Base-by-base conservation (phyloP, 495 filamentous ascomycete genomes). In the Penicillium goetzii region DNA sequence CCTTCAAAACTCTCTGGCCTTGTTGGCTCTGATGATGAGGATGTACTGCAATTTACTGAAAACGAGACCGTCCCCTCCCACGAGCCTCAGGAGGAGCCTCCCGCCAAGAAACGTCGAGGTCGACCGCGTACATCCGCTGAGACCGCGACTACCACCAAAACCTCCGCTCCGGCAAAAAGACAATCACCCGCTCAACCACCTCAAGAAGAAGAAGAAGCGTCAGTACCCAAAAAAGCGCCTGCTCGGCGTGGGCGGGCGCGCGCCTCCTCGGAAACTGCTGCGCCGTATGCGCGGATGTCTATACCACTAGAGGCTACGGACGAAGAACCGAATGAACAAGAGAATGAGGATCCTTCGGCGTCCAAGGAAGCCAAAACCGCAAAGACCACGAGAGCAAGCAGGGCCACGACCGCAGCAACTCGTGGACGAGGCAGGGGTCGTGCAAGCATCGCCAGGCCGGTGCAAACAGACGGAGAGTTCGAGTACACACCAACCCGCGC, bases 1-100 rank as follows among this genome's bases (percentile, higher is more conserved):
- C 62, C 80, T 26, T 74, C 82, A 32, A 85, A 82, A 36, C 67
- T 91, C 26, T 84, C 88, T 62, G 84, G 80, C n/a, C 76, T 89
- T 51, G 79, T 88, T 38, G 89, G 87, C 61, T 90, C 87, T 41
- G 88, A 90, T 57, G 85, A 86, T 64, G 89, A 92, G 53, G 87
- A 89, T 74, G 78, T 81, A 33, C 76, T 76, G 58, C 72, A 74
- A 55, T 10, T 65, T 9, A 60, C 62, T 33, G 55, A 49, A 28
- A 67, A 61, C 59, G 75, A 71, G 51, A 58, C 63, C 61, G 64
- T 56, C 19, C 68, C 61, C 49, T 61, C 63, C 25, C 70, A 76
- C 30, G 71, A 75, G 57, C 47, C 63, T 25, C 67, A 64, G 36
- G 67, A 67, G 21, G 76, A 79, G 57, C 80, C 74, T 40, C 73